Percentiles rank a stretch among this genome's conserved stretches.
phyloP scores from a whole-genome alignment of 1,139 yeast species.

The Yamadazyma oceani region DNA sequence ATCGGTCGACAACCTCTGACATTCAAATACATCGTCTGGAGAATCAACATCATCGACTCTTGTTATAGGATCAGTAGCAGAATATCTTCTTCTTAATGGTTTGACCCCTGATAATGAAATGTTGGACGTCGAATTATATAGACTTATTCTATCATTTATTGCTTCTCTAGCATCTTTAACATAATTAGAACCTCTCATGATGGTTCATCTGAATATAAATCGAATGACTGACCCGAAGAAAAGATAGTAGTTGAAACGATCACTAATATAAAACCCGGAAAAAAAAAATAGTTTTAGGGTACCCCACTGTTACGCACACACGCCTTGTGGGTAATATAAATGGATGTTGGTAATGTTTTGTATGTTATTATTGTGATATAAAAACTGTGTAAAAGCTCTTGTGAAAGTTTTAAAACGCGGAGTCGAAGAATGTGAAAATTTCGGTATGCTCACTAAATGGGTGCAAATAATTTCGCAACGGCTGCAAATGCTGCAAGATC shows the following conservation, averaged over 20 bases:
- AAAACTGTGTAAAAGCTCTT: conserved; percentile 4
- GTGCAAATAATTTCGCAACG: no score
- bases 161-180: conserved; percentile 30
- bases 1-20: conserved; percentile 34
- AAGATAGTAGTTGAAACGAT: no score
- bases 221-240: no score
- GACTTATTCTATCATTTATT: conserved; percentile 30
- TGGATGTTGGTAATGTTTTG: no score
- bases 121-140: conserved; percentile 29
- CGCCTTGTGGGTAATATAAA: no score
- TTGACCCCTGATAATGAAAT: conserved; percentile 28
- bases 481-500: no score
- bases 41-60: conserved; percentile 9
- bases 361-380: neutral
- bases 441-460: no score
- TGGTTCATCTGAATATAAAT: neutral
- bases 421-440: conserved; percentile 2
- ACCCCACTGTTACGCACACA: no score
- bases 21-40: conserved; percentile 22
- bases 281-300: no score
- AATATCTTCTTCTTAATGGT: conserved; percentile 26
- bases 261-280: no score
- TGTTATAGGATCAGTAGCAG: conserved; percentile 22
- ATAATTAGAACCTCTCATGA: conserved; percentile 21
- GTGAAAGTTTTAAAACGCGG: conserved; percentile 12